phyloP scores from a whole-genome alignment of 768 basidiomycete species.

The Tylopilus balloui region DNA sequence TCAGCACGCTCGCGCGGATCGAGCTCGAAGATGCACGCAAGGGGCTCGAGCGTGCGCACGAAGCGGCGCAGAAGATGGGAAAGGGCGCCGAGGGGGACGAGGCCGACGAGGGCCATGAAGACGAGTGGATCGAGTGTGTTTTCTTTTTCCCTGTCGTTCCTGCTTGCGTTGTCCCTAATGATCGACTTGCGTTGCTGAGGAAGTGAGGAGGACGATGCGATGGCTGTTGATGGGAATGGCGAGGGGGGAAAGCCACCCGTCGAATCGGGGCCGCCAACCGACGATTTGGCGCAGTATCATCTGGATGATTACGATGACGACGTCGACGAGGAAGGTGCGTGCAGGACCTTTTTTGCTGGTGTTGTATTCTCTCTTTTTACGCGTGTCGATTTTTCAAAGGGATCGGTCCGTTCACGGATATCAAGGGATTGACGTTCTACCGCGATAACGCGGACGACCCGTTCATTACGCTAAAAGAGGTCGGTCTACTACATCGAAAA shows the following conservation, averaged over 20 bases:
- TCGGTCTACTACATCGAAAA: conserved; percentile 32
- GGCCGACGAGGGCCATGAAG: conserved; percentile 53
- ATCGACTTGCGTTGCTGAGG: conserved; percentile 15
- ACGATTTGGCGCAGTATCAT: conserved; percentile 83
- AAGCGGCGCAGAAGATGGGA: conserved; percentile 69
- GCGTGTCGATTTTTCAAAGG: conserved; percentile 32
- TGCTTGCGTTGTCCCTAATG: conserved; percentile 6
- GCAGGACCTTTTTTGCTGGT: not conserved
- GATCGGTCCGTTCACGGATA: conserved; percentile 85
- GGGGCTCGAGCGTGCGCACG: conserved; percentile 79
- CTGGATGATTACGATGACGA: conserved; percentile 92
- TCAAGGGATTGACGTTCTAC: conserved; percentile 92
- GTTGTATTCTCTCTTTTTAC: not conserved
- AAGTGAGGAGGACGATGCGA: conserved; percentile 53
- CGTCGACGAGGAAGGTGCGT: conserved; percentile 35
- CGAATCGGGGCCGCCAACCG: conserved; percentile 35
- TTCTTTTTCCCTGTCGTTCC: not conserved
- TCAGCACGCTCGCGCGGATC: conserved; percentile 80
- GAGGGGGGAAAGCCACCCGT: conserved; percentile 11
- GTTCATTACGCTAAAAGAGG: conserved; percentile 94
- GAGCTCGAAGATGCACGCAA: conserved; percentile 86
- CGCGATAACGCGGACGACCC: conserved; percentile 92
- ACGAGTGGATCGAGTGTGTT: conserved; percentile 88
- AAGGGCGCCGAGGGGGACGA: conserved; percentile 62
- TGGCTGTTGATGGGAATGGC: conserved; percentile 51